Evolutionary conservation across 1,284 basidiomycete species (phyloP).

Genomic region (Leccinum solheimii): DNA sequence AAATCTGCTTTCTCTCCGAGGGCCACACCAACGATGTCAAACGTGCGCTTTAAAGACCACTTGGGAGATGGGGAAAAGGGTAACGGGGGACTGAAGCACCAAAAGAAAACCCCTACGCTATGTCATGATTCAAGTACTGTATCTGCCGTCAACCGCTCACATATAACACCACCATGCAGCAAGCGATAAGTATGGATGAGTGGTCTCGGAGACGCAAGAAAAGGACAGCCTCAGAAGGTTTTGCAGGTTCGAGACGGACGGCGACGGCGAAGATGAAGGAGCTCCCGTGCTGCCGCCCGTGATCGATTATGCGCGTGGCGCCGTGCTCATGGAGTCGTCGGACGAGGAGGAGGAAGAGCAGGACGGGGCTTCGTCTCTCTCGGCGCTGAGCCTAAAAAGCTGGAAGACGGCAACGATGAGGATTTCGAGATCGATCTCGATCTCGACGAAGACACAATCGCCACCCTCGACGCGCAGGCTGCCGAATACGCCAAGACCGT

Average conservation of each 20-base stretch:
- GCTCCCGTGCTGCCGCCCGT: constrained; percentile 15
- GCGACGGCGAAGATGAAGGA: constrained; percentile 34
- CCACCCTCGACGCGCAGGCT: constrained; percentile 74
- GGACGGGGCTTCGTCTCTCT: constrained; percentile 42
- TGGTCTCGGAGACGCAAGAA: constrained; percentile 66
- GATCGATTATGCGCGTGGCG: constrained; percentile 89
- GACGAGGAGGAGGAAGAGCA: constrained; percentile 59
- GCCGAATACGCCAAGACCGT: constrained; percentile 53
- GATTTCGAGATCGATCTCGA: constrained; percentile 55
- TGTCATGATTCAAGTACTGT: neutral
- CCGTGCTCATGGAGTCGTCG: constrained; percentile 84
- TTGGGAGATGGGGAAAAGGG: constrained; percentile 53
- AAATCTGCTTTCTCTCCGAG: neutral
- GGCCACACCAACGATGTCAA: constrained; percentile 57
- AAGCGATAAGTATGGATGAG: constrained; percentile 89
- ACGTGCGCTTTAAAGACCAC: constrained; percentile 85
- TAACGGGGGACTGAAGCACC: constrained; percentile 40
- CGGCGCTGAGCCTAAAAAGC: constrained; percentile 40
- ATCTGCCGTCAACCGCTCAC: constrained; percentile 2
- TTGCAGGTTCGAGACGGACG: constrained; percentile 70
- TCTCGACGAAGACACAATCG: constrained; percentile 73
- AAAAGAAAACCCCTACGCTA: constrained; percentile 26
- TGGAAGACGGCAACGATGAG: constrained; percentile 21
- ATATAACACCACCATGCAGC: constrained; percentile 35
- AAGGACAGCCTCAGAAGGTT: constrained; percentile 80